Conservation (phyloP, 169 alveolate species). For the Cytauxzoon felis region DNA sequence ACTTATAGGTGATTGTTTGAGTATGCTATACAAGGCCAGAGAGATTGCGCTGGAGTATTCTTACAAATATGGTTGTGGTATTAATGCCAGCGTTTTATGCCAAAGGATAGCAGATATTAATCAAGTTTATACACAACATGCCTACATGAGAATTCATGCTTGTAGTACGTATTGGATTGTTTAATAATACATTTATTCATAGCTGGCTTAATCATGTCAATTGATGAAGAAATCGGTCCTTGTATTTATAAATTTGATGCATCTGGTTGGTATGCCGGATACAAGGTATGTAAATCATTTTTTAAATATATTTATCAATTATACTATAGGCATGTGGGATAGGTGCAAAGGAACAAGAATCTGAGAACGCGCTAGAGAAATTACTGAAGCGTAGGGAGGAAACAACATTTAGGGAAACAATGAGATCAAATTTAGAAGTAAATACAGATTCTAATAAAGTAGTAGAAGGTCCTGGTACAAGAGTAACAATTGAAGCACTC, state of each 20-base stretch:
- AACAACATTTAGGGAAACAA: slow-evolving; percentile 62
- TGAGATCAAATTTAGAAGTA: slow-evolving; percentile 63
- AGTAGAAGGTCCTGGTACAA: slow-evolving; percentile 46
- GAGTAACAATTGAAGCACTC: slow-evolving; percentile 64
- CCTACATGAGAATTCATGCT: slow-evolving; percentile 92
- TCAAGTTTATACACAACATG: slow-evolving; percentile 93
- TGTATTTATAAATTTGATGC: slow-evolving; percentile 90
- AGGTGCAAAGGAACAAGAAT: slow-evolving; percentile 89
- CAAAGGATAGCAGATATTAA: slow-evolving; percentile 88
- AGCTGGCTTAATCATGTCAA: slow-evolving; percentile 87
- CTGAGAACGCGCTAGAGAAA: slow-evolving; percentile 81
- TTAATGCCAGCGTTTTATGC: slow-evolving; percentile 89
- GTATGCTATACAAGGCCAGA: slow-evolving; percentile 83
- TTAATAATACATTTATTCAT: slow-evolving; percentile 1
- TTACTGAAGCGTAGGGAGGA: slow-evolving; percentile 63
- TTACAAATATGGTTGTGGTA: slow-evolving; percentile 86
- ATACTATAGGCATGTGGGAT: slow-evolving; percentile 79
- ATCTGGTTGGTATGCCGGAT: slow-evolving; percentile 93
- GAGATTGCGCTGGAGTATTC: slow-evolving; percentile 86
- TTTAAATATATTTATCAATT: background rate
- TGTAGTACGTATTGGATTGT: slow-evolving; percentile 72
- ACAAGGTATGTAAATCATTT: slow-evolving; percentile 56
- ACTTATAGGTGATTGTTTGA: slow-evolving; percentile 74
- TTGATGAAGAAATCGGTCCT: slow-evolving; percentile 94
- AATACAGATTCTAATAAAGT: slow-evolving; percentile 55